Evolutionary conservation across 805 yeast species (phyloP).

Genomic region (Jamesozyma hellenica): DNA sequence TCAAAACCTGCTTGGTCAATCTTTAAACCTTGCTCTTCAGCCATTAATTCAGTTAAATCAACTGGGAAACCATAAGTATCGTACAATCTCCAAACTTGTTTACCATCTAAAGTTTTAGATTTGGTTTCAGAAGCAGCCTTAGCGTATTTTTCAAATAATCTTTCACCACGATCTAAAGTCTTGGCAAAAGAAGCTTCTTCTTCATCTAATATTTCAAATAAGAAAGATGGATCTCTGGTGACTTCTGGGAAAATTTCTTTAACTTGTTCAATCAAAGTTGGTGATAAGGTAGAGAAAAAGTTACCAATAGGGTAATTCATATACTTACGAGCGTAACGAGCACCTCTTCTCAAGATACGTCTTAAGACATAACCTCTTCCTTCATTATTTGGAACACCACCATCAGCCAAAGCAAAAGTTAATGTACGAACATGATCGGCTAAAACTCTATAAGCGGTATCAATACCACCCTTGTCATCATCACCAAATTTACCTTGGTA

Average conservation of each 20-base stretch:
- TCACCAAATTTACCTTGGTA: slow-evolving; percentile 89
- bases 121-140: slow-evolving; percentile 66
- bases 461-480: slow-evolving; percentile 89
- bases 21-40: slow-evolving; percentile 89
- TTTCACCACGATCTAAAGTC: slow-evolving; percentile 96
- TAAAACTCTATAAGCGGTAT: slow-evolving; percentile 94
- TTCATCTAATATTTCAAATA: slow-evolving; percentile 86
- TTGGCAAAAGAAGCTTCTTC: slow-evolving; percentile 93
- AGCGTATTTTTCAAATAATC: slow-evolving; percentile 88
- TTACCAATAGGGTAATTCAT: slow-evolving; percentile 91
- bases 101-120: slow-evolving; percentile 73
- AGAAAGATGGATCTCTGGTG: slow-evolving; percentile 54
- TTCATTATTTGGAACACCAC: slow-evolving; percentile 98
- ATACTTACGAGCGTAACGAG: slow-evolving; percentile 92
- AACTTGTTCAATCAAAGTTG: slow-evolving; percentile 84
- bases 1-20: slow-evolving; percentile 92
- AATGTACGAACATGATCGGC: slow-evolving; percentile 98
- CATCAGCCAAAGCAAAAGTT: slow-evolving; percentile 93
- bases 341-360: slow-evolving; percentile 95
- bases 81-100: slow-evolving; percentile 95
- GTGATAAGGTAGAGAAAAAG: slow-evolving; percentile 86
- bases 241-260: slow-evolving; percentile 87
- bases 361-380: slow-evolving; percentile 98
- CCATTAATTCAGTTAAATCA: slow-evolving; percentile 95
- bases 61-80: slow-evolving; percentile 99